Base-by-base conservation (phyloP, 2,329 filamentous ascomycete species). In the Alternaria gansuensis region DNA sequence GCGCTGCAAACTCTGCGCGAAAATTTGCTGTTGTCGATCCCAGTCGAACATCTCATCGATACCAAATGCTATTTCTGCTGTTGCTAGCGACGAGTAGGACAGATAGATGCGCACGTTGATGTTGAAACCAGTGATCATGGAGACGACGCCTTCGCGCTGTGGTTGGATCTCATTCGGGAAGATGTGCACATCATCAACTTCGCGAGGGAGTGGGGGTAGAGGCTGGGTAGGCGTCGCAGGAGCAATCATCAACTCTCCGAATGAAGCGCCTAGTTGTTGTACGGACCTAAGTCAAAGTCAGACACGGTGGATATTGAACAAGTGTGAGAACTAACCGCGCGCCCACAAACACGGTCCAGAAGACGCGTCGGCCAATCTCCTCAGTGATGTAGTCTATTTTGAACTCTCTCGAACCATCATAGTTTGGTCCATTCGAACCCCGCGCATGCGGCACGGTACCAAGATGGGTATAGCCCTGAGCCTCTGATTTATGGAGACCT, bases 101-200 rank as follows among this genome's bases (percentile, higher is more conserved):
- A 86, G 85, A 75, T 92, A 96, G 34, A 95, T 87, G 50, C 88
- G 86, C 33, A 92, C 87, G 59, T 89, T 92, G 56, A 90, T 85
- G 60, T 93, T 93, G 80, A 96, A 97, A 0, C 91, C 93, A 0
- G 89, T 87, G 44, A 96, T 80, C 36, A 90, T 83, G 0, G 92
- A 90, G 1, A 93, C 80, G 1, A 84, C 81, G 5, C 87, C 88
- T 17, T 86, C 79, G 2, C 90, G 89, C 68, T 94, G 92, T 7
- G 85, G 82, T 31, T 89, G 84, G 51, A 94, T 86, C 62, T 90
- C 87, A 24, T 88, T 85, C 1, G 88, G 82, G 57, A 88, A 88
- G 57, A 97, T 90, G 70, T 87, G 93, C 57, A 90, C 88, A 75
- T 97, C 93, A 66, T 97, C 93, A 1, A 96, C 87, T 69, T 96